A percentile compares a stretch with the other conserved stretches of the same genome.
Evolutionary conservation across 257 asterid genomes (phyloP).

Genomic region (Misopates orontium): DNA sequence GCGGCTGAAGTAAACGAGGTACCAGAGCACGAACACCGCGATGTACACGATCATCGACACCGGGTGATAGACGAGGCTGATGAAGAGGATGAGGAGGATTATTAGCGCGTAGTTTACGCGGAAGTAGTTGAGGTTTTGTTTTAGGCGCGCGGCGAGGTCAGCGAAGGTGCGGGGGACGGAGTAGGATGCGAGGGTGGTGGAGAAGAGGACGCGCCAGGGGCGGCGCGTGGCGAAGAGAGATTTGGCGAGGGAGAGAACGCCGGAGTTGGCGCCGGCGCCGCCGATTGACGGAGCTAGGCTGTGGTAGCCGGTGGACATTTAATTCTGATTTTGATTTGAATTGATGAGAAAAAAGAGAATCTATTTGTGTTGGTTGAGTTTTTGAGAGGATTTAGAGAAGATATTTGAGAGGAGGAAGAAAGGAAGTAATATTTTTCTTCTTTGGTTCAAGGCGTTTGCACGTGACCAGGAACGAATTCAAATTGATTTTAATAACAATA

Average conservation of each 20-base stretch:
- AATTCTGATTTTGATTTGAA: not conserved
- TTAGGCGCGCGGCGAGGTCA: slow-evolving; percentile 47
- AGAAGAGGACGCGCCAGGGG: slow-evolving; percentile 71
- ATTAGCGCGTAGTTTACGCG: slow-evolving; percentile 64
- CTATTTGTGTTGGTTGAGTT: too few relatives aligned
- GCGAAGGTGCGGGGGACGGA: slow-evolving; percentile 42
- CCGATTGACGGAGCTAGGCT: slow-evolving; percentile 36
- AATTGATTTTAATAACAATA: too few relatives aligned
- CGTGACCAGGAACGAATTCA: too few relatives aligned
- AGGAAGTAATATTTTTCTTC: too few relatives aligned
- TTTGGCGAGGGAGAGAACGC: slow-evolving; percentile 36
- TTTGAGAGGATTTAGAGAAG: too few relatives aligned
- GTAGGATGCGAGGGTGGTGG: slow-evolving; percentile 38
- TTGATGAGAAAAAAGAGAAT: not conserved
- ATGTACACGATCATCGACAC: slow-evolving; percentile 60
- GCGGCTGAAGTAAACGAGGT: slow-evolving; percentile 53
- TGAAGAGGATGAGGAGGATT: slow-evolving; percentile 45
- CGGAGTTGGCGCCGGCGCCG: slow-evolving; percentile 24
- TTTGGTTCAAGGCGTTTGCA: too few relatives aligned
- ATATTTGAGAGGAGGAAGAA: too few relatives aligned
- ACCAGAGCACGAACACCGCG: slow-evolving; percentile 50
- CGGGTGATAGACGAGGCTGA: slow-evolving; percentile 70
- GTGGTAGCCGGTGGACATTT: slow-evolving; percentile 36
- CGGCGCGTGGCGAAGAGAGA: slow-evolving; percentile 53
- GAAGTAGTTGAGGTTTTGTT: slow-evolving; percentile 56